Evolutionary conservation across 768 basidiomycete genomes (phyloP), one percentile per base, ranked within the genome.

Genomic region (Tremella mesenterica): DNA sequence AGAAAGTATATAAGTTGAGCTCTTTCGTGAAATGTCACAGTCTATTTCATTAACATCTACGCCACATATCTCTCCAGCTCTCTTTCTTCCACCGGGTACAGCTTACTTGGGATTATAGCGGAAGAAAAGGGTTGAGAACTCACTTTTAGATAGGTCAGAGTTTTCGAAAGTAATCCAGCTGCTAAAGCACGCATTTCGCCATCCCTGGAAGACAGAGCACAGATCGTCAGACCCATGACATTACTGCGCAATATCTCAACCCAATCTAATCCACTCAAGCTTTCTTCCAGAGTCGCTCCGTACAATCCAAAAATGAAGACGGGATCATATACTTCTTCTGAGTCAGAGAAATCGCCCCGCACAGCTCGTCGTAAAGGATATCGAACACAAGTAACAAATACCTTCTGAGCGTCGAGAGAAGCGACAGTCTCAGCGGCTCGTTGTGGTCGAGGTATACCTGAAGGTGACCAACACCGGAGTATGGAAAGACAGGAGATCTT

Each of bases 181-280:
- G 85, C 83, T 0, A 85, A 60, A 21, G 79, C 76, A 18, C 89
- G 82, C 4, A 87, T 73, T 10, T 75, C 74, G 2, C 61, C 72
- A 57, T 86, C 80, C 47, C 81, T 81, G 4, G 85, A 80, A 0
- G 88, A 85, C 44, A 95, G 69, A 0, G 81, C 77, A 13, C 85
- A 81, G 20, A 93, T 78, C 2, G 86, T 78, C 44, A 96, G 59
- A 41, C 85, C 80, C 12, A 85, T 79, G 10, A 84, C 76, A 59
- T 93, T 91, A 6, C 85, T 85, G 58, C 89, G 76, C 67, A 92
- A 83, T 16, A 95, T 70, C 63, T 87, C 84, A 13, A 92, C 84
- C 90, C 90, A 93, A n/a, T 78, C 81, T 54, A 85, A 73, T 0
- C 82, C 79, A 0, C 81, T 81, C 1, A 77, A 70, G 0, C 56